Percentiles rank a stretch among this genome's conserved stretches.
Conservation (phyloP, 108 stramenopile species). For the Nitzschia inconspicua region DNA sequence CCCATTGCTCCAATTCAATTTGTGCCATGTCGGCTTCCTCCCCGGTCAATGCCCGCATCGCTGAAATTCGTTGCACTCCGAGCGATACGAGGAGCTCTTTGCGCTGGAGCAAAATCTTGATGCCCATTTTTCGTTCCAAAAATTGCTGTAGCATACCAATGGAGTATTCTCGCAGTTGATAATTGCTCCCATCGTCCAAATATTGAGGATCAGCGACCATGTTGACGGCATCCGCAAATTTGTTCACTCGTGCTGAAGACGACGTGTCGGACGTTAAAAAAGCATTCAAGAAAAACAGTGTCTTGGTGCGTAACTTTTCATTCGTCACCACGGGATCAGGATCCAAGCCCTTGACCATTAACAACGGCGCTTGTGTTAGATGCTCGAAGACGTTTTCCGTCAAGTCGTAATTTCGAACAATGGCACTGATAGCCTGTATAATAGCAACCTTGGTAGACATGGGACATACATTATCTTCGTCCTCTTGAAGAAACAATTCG, state of each 20-base stretch:
- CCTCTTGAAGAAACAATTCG: conserved; percentile 44
- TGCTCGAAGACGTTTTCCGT: conserved; percentile 63
- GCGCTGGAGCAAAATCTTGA: conserved; percentile 31
- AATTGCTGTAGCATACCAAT: conserved; percentile 49
- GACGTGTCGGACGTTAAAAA: conserved; percentile 62
- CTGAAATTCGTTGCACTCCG: conserved; percentile 56
- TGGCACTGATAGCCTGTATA: conserved; percentile 67
- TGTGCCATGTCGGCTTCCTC: conserved; percentile 56
- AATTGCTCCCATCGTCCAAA: conserved; percentile 21
- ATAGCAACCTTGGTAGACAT: conserved; percentile 43
- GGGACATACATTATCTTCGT: conserved; percentile 13
- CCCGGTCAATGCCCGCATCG: conserved; percentile 51
- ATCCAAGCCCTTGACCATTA: conserved; percentile 48
- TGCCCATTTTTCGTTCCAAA: conserved; percentile 30
- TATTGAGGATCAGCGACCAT: conserved; percentile 31
- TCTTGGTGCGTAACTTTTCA: conserved; percentile 32
- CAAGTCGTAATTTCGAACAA: conserved; percentile 60
- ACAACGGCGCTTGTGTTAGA: conserved; percentile 37
- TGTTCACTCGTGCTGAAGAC: conserved; percentile 23
- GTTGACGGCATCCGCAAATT: conserved; percentile 34
- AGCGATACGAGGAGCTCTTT: conserved; percentile 49
- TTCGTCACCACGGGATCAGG: conserved; percentile 5
- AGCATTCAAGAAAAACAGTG: conserved; percentile 72
- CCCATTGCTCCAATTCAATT: conserved; percentile 74
- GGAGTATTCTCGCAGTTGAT: conserved; percentile 75